Evolutionary conservation across 805 yeast genomes (phyloP), one percentile per base, ranked within the genome.

Genomic region (Wickerhamiella hasegawae): DNA sequence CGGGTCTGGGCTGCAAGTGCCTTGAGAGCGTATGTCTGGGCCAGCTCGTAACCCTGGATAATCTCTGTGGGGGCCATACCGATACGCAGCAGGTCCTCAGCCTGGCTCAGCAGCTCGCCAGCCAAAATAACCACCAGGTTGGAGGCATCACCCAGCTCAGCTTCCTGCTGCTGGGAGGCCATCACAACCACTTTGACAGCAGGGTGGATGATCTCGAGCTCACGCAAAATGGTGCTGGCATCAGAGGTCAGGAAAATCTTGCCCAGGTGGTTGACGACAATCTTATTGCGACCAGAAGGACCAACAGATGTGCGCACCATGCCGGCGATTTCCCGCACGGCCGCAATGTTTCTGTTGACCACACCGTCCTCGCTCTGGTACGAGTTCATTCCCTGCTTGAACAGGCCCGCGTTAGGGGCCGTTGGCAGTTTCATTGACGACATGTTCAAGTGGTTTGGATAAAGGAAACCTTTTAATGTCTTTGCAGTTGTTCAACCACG

Each of bases 141-240:
- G 18, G 96, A 81, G 50, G 81, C 82, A 59, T 90, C 98, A 41
- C 98, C 98, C 83, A 87, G 79, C 64, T 87, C 98, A 47, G 73
- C 70, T 56, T 90, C 94, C 61, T 90, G 98, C 63, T 90, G 98
- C 55, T 87, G 81, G 11, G 93, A 74, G 16, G 97, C 94, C 96
- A 84, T 84, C 37, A 87, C 90, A 42, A 90, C 69, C 32, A 90
- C 73, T 58, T 87, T 90, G 9, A 90, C 98, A 3, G 95, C 97
- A 4, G 98, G 98, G 55, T 87, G 97, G 32, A 90, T 84, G 45
- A 87, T 83, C 43, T 87, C 96, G 37, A 87, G 64, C 57, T 90
- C 97, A 45, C 78, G 72, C 40, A 90, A 66, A 76, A 90, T 90
- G 5, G 98, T 90, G 26, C 96, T 95, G n/a, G 97, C 96, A 56